Conservation (phyloP, 2,329 filamentous ascomycete genomes). For the Xylaria sp. region DNA sequence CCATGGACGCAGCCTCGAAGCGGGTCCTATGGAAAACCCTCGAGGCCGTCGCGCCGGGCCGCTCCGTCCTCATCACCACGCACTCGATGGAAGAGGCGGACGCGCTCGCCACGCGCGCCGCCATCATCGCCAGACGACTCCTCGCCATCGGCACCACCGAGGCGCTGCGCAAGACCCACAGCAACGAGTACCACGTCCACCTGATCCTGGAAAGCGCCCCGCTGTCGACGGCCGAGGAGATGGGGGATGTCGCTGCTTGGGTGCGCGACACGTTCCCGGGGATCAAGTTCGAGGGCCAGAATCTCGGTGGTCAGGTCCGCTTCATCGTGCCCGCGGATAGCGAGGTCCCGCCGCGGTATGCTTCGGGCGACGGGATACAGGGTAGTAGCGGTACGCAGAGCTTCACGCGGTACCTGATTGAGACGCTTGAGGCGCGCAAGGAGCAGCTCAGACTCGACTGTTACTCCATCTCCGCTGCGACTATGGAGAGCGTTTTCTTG, state of each 20-base stretch:
- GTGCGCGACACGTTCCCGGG: not conserved
- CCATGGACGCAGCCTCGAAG: not conserved
- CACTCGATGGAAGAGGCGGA: not conserved
- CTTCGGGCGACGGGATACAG: not conserved
- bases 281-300: not conserved
- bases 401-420: not conserved
- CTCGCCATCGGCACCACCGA: not conserved
- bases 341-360: not conserved
- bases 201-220: not conserved
- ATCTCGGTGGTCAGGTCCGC: not conserved
- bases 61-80: not conserved
- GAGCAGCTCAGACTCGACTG: not conserved
- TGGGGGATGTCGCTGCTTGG: not conserved
- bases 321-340: not conserved
- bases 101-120: not conserved
- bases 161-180: not conserved
- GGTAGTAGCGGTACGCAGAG: not conserved
- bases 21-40: not conserved
- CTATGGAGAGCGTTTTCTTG: conserved; percentile 77
- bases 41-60: not conserved
- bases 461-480: conserved; percentile 62
- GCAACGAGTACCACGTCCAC: not conserved
- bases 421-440: not conserved
- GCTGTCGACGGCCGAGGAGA: not conserved
- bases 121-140: not conserved